Conservation (phyloP, 352 stramenopile species). For the Globisporangium paddicum region DNA sequence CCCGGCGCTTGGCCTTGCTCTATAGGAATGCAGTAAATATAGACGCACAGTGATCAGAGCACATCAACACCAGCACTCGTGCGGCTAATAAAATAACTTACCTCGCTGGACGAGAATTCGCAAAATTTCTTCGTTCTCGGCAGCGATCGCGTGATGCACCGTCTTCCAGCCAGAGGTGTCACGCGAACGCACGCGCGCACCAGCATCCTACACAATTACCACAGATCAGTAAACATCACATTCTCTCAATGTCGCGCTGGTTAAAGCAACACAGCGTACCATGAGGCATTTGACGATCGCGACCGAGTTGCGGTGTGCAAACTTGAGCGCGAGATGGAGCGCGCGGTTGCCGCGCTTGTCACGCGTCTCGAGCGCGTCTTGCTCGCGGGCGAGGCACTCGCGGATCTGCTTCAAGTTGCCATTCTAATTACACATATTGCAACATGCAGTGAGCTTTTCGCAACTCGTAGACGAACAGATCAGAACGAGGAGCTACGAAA, state of each 20-base stretch:
- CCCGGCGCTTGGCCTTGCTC: conserved; percentile 58
- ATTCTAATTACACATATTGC: too few relatives aligned
- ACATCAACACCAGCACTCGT: not conserved
- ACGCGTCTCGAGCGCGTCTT: conserved; percentile 38
- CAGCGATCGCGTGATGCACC: conserved; percentile 53
- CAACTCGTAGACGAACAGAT: not conserved
- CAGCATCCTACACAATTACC: conserved; percentile 35
- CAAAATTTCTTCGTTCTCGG: conserved; percentile 59
- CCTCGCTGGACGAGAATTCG: conserved; percentile 44
- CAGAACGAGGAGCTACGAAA: not conserved
- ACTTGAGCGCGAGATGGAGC: conserved; percentile 64
- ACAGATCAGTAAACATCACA: too few relatives aligned
- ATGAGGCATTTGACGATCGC: conserved; percentile 50
- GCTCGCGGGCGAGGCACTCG: conserved; percentile 22
- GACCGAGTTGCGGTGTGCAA: conserved; percentile 50
- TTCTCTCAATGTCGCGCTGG: too few relatives aligned
- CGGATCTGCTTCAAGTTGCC: conserved; percentile 52
- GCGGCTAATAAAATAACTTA: conserved; percentile 10
- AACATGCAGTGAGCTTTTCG: too few relatives aligned
- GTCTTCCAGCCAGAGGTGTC: conserved; percentile 59
- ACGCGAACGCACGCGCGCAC: conserved; percentile 55
- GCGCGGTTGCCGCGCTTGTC: conserved; percentile 56
- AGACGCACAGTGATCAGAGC: too few relatives aligned
- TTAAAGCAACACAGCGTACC: conserved; percentile 20
- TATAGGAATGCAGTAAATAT: too few relatives aligned